phyloP scores from a whole-genome alignment of 495 filamentous ascomycete genomes.

The Chaetomidium leptoderma region DNA sequence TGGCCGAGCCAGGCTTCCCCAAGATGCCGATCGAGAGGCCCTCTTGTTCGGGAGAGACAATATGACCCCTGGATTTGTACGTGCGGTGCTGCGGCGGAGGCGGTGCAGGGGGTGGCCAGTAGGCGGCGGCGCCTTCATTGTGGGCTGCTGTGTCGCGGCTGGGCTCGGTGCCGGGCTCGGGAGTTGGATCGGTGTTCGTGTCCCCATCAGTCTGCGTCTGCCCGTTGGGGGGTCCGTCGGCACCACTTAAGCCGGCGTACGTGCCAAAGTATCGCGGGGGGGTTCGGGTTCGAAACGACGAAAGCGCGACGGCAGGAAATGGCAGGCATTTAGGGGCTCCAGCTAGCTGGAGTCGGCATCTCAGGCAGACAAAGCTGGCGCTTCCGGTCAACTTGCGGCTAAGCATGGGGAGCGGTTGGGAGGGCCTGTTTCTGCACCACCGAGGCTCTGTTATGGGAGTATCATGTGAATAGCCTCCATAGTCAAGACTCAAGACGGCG shows the following conservation, averaged over 20 bases:
- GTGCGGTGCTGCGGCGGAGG: neutral
- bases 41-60: slow-evolving; percentile 7
- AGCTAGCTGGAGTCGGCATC: slow-evolving; percentile 42
- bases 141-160: neutral
- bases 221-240: neutral
- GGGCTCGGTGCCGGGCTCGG: neutral
- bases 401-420: slow-evolving; percentile 38
- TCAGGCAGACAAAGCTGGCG: slow-evolving; percentile 45
- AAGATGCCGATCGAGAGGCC: slow-evolving; percentile 21
- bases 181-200: neutral
- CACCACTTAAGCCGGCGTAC: neutral
- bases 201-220: neutral
- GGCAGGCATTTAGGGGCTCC: slow-evolving; percentile 20
- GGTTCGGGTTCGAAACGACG: neutral
- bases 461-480: neutral
- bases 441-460: neutral
- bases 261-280: neutral
- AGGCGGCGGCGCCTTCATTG: neutral
- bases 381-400: slow-evolving; percentile 31
- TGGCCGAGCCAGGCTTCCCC: slow-evolving; percentile 29
- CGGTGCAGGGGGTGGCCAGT: neutral
- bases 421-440: slow-evolving; percentile 4
- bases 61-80: slow-evolving; percentile 9
- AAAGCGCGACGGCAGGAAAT: neutral
- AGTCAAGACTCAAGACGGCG: neutral